Evolutionary conservation across 1,284 basidiomycete species (phyloP).

Genomic region (Leccinum subrobustum): DNA sequence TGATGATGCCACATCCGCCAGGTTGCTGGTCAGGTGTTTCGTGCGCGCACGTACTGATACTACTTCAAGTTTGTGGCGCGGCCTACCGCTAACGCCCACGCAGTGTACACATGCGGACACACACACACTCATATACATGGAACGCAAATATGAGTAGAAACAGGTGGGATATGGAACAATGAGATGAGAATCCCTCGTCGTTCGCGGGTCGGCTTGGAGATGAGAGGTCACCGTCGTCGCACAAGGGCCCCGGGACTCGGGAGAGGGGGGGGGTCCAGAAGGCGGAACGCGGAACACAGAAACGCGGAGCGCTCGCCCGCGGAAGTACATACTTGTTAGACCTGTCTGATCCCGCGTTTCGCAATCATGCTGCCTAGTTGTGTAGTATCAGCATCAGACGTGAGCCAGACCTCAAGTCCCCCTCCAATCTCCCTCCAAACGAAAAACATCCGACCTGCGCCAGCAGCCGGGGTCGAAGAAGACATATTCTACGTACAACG

Average conservation of each 20-base stretch:
- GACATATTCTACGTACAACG: not conserved
- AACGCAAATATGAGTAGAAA: not conserved
- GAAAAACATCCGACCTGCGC: not conserved
- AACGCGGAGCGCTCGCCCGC: not conserved
- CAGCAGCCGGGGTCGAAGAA: not conserved
- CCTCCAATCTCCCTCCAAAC: not conserved
- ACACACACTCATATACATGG: not conserved
- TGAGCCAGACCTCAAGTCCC: not conserved
- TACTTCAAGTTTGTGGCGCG: no score
- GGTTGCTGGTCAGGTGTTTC: not conserved
- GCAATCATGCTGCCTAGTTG: not conserved
- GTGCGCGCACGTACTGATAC: not conserved
- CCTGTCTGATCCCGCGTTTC: not conserved
- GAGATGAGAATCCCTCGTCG: not conserved
- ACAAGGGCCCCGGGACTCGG: not conserved
- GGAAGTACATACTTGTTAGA: not conserved
- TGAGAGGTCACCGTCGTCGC: not conserved
- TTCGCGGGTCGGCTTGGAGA: not conserved
- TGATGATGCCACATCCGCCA: not conserved
- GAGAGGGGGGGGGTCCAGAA: not conserved
- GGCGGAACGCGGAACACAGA: not conserved
- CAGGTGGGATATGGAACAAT: not conserved
- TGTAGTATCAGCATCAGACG: not conserved
- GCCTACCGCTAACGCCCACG: not conserved
- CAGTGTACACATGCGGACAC: not conserved